phyloP scores from a whole-genome alignment of 768 basidiomycete genomes.

The Leccinum longicurvipes region DNA sequence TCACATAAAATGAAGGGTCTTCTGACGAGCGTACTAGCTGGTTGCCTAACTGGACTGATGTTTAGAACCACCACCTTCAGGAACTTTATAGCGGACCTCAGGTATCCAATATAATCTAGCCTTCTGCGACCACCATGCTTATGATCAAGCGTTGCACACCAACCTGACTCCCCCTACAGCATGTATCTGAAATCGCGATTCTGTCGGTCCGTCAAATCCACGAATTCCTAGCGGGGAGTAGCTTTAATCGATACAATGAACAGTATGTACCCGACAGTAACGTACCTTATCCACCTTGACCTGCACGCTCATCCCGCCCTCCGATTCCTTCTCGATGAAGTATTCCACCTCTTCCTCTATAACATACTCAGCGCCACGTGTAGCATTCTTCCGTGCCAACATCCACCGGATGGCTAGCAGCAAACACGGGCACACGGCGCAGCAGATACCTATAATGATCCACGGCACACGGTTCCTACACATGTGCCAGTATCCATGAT shows the following conservation, averaged over 20 bases:
- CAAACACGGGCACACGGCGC: too few relatives aligned
- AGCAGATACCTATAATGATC: too few relatives aligned
- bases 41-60: too few relatives aligned
- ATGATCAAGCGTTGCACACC: too few relatives aligned
- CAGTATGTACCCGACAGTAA: background rate
- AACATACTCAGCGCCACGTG: constrained; percentile 57
- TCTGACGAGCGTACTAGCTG: too few relatives aligned
- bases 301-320: constrained; percentile 50
- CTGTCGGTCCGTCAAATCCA: constrained; percentile 71
- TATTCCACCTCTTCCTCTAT: constrained; percentile 58
- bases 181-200: constrained; percentile 75
- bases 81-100: too few relatives aligned
- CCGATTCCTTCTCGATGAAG: constrained; percentile 51
- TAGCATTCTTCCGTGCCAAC: constrained; percentile 58
- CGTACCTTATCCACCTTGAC: constrained; percentile 64
- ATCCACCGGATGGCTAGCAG: too few relatives aligned
- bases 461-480: constrained; percentile 63
- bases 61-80: too few relatives aligned
- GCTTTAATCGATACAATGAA: background rate
- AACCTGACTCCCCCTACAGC: too few relatives aligned
- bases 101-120: too few relatives aligned
- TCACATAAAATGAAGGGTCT: too few relatives aligned
- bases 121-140: too few relatives aligned
- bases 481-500: background rate
- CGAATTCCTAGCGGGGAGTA: constrained; percentile 58